These are phyloP conservation scores for Gaertneriomyces sp. DNA, from an alignment of 192 early-diverging fungal species.

Conservation along the genomic window DNA sequence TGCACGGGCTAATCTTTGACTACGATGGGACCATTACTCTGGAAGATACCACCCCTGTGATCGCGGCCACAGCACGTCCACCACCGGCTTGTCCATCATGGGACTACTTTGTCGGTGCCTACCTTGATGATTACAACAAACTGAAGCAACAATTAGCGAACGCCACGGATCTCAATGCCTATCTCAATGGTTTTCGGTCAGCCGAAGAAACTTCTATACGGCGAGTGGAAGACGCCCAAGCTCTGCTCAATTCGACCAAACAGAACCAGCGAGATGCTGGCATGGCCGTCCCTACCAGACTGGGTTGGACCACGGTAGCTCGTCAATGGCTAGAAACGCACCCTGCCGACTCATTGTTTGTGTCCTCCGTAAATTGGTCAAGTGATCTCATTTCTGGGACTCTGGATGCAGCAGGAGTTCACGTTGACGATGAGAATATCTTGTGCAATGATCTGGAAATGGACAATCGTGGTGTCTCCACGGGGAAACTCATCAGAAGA, in stretches of 20 bases:
- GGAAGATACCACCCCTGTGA: constrained; percentile 2
- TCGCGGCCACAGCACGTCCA: background rate
- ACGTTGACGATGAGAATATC: background rate
- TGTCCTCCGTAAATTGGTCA: constrained; percentile 9
- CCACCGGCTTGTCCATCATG: background rate
- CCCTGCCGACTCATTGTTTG: background rate
- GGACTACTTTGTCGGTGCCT: background rate
- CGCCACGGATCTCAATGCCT: background rate
- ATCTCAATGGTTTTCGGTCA: background rate
- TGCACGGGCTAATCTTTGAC: background rate
- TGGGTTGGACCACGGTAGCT: background rate
- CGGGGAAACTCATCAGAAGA: background rate
- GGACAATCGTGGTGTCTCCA: background rate
- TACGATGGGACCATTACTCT: constrained; percentile 2
- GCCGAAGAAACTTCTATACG: background rate
- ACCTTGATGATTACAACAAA: constrained; percentile 3
- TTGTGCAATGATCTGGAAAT: constrained; percentile 1
- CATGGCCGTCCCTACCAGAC: background rate
- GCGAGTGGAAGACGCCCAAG: background rate
- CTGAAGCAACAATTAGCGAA: background rate
- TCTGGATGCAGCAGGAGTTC: background rate
- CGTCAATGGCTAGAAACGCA: background rate
- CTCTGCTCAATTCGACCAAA: background rate
- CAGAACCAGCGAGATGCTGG: background rate
- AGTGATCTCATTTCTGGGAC: background rate